Evolutionary conservation across 345 rosid genomes (phyloP), one percentile per base, ranked within the genome.

Genomic region (Arabis alpina): DNA sequence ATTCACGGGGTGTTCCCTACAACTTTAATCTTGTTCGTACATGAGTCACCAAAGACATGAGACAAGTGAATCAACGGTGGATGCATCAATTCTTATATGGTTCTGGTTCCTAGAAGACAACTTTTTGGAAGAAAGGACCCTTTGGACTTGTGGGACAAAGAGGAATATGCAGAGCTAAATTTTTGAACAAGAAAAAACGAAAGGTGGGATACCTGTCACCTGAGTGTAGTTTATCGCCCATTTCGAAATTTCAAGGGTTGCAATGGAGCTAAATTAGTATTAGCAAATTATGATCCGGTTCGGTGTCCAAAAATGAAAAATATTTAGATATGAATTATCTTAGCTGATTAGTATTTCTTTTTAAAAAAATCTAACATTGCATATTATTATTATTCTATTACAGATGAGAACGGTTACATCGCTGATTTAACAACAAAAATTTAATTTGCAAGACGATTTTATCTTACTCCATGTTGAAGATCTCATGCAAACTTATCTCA

Each of bases 61-160:
- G 24, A 34, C 11, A n/a, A 53, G 71, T 66, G 30, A 66, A 57
- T 65, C 54, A 73, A 65, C 66, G 72, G 66, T 23, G 25, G 66
- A 49, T 58, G 68, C 52, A 15, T 39, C 23, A 37, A n/a, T 36
- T 36, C 28, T 10, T 13, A n/a, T 12, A 36, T 47, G 36, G 48
- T 45, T 68, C 0, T 68, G 54, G 37, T 71, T 61, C 52, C 25
- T 54, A 42, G 47, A 61, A 40, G 70, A 62, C 41, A 53, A 71
- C 4, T 36, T 71, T 14, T 52, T 71, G 61, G 52, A 52, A 61
- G 61, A 14, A 53, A 61, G 61, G 25, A 53, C 16, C 49, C 28
- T 13, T n/a, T 54, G 23, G 47, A 37, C 28, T 19, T 57, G 62
- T 28, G 40, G 40, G 40, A 36, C 39, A 36, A 36, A 36, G 39